Conservation (phyloP, 1,139 yeast species). For the Nakaseomyces sp. region DNA sequence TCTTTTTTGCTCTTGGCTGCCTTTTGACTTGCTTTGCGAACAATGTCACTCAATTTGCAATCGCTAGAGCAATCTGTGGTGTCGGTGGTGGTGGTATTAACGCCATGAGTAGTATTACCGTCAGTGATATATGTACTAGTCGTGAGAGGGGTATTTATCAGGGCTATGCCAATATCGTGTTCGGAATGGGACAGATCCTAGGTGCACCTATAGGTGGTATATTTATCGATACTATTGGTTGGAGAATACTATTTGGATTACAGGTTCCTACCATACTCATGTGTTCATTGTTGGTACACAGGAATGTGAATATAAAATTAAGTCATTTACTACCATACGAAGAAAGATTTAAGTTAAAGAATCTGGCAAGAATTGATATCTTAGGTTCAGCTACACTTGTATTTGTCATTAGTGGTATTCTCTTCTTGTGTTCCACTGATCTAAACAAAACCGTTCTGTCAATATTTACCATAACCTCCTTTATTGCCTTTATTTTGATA, state of each 20-base stretch:
- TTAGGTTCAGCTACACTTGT: constrained; percentile 63
- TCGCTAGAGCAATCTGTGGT: constrained; percentile 45
- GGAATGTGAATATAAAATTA: constrained; percentile 26
- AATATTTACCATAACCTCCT: constrained; percentile 14
- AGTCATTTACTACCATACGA: constrained; percentile 31
- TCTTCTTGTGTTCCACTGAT: constrained; percentile 35
- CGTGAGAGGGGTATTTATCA: constrained; percentile 42
- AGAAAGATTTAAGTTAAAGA: constrained; percentile 35
- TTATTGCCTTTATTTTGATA: constrained; percentile 20
- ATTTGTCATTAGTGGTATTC: constrained; percentile 40
- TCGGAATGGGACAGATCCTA: constrained; percentile 57
- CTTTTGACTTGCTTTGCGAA: constrained; percentile 37
- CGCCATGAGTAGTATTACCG: constrained; percentile 39
- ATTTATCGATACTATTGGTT: constrained; percentile 62
- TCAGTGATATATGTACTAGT: constrained; percentile 42
- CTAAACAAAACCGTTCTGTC: constrained; percentile 16
- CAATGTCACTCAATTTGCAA: constrained; percentile 36
- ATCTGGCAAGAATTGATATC: constrained; percentile 60
- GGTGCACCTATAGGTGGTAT: constrained; percentile 73
- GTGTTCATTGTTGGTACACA: constrained; percentile 33
- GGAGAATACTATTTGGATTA: constrained; percentile 58
- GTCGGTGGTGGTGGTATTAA: constrained; percentile 46
- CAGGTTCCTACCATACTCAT: constrained; percentile 57
- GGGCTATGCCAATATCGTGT: constrained; percentile 53
- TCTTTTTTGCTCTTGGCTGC: constrained; percentile 39